Percentiles rank a stretch among this genome's conserved stretches.
Evolutionary conservation across 1,284 basidiomycete species (phyloP).

Genomic region (Microbotryum violaceum): DNA sequence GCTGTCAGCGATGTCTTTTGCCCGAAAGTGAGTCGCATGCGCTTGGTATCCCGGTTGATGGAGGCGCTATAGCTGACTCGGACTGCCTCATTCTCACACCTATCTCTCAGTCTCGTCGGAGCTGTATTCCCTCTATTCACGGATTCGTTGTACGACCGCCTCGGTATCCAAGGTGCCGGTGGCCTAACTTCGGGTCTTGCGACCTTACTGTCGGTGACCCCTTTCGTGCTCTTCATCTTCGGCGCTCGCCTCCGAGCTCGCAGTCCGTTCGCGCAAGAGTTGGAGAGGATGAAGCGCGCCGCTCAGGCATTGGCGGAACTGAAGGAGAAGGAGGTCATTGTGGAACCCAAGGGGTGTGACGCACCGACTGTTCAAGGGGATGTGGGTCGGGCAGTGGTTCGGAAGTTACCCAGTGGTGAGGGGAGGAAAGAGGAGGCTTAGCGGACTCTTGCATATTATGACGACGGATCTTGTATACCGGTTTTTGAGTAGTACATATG

Average conservation of each 20-base stretch:
- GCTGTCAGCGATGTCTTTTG: constrained; percentile 17
- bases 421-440: no score
- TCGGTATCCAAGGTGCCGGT: constrained; percentile 24
- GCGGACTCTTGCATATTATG: no score
- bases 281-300: constrained; percentile 54
- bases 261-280: constrained; percentile 34
- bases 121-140: constrained; percentile 18
- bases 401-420: no score
- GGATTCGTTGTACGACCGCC: constrained; percentile 11
- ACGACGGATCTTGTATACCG: no score
- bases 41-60: no score
- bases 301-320: no score
- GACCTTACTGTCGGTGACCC: constrained; percentile 16
- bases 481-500: no score
- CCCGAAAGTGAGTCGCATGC: constrained; percentile 16
- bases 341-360: no score
- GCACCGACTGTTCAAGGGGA: no score
- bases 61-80: no score
- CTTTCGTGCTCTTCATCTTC: constrained; percentile 26
- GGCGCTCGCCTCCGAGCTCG: constrained; percentile 16
- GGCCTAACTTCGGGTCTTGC: constrained; percentile 24
- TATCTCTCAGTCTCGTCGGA: constrained; percentile 22
- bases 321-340: no score
- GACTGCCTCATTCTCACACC: neutral
- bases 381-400: no score